phyloP scores from a whole-genome alignment of 805 yeast species.

The Millerozyma miso region DNA sequence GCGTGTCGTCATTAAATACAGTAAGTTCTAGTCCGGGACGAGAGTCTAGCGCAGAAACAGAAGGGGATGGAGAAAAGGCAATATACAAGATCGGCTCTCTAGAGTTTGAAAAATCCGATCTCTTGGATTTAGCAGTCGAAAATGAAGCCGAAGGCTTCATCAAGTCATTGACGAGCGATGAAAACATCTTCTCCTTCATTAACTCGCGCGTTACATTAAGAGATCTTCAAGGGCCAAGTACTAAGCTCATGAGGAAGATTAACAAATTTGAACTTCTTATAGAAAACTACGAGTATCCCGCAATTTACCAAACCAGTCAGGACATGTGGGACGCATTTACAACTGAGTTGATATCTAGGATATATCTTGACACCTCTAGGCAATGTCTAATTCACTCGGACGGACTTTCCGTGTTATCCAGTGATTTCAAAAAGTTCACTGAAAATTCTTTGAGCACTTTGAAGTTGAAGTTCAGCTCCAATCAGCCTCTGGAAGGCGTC shows the following conservation, averaged over 20 bases:
- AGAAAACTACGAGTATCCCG: constrained; percentile 30
- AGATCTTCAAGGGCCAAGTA: constrained; percentile 40
- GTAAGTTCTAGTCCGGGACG: background rate
- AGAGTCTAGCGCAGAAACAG: constrained; percentile 15
- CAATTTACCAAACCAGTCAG: constrained; percentile 19
- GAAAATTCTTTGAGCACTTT: constrained; percentile 30
- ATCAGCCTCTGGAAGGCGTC: background rate
- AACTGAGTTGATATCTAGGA: constrained; percentile 23
- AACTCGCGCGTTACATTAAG: constrained; percentile 38
- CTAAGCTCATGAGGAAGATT: constrained; percentile 28
- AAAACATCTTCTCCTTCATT: constrained; percentile 36
- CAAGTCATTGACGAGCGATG: constrained; percentile 33
- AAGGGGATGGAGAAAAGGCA: constrained; percentile 22
- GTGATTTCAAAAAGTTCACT: constrained; percentile 22
- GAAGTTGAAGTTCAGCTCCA: constrained; percentile 28
- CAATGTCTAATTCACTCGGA: constrained; percentile 30
- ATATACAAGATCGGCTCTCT: constrained; percentile 44
- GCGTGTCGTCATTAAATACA: background rate
- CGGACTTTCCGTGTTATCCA: constrained; percentile 14
- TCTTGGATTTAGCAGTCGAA: constrained; percentile 33
- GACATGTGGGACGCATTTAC: constrained; percentile 35
- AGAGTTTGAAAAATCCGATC: constrained; percentile 50
- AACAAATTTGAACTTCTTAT: constrained; percentile 25
- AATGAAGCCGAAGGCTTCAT: constrained; percentile 58
- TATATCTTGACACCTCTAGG: constrained; percentile 27